A percentile compares a stretch with the other conserved stretches of the same genome.
These are phyloP conservation scores for Aureobasidium namibiae DNA, from an alignment of 2,329 filamentous ascomycete genomes.

Conservation along the genomic window DNA sequence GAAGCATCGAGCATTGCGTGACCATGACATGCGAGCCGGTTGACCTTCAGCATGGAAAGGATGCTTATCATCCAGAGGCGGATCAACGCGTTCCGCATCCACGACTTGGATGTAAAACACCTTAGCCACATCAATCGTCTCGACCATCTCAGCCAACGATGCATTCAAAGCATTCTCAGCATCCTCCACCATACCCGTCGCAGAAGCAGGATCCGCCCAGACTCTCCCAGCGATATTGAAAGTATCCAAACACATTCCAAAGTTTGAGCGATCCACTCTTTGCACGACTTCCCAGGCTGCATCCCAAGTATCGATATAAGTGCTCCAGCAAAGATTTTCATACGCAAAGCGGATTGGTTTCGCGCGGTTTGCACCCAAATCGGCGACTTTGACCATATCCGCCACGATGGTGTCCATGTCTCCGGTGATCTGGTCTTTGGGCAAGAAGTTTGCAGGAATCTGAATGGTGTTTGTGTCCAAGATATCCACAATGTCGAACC, in stretches of 20 bases:
- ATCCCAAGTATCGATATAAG: conserved; percentile 63
- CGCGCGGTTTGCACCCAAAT: conserved; percentile 50
- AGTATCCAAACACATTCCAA: conserved; percentile 18
- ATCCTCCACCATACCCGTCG: conserved; percentile 13
- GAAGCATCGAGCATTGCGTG: conserved; percentile 60
- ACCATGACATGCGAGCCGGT: conserved; percentile 65
- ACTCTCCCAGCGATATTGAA: conserved; percentile 19
- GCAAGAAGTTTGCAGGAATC: conserved; percentile 64
- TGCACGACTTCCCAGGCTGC: conserved; percentile 59
- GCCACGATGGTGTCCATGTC: conserved; percentile 49
- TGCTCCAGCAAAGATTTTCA: conserved; percentile 67
- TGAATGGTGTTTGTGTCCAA: conserved; percentile 65
- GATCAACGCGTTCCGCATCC: conserved; percentile 57
- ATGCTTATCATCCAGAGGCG: conserved; percentile 49
- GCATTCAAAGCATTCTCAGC: conserved; percentile 43
- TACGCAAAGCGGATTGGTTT: conserved; percentile 62
- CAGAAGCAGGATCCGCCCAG: conserved; percentile 15
- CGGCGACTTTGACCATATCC: conserved; percentile 58
- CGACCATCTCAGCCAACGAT: conserved; percentile 48
- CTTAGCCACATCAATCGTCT: conserved; percentile 51
- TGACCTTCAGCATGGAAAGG: conserved; percentile 48
- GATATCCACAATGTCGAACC: conserved; percentile 58
- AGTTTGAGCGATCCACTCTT: conserved; percentile 22
- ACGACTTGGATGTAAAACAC: conserved; percentile 72
- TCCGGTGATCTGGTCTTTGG: conserved; percentile 41